Conservation (phyloP, 1,139 yeast genomes). For the Saccharomycopsis hybrid region DNA sequence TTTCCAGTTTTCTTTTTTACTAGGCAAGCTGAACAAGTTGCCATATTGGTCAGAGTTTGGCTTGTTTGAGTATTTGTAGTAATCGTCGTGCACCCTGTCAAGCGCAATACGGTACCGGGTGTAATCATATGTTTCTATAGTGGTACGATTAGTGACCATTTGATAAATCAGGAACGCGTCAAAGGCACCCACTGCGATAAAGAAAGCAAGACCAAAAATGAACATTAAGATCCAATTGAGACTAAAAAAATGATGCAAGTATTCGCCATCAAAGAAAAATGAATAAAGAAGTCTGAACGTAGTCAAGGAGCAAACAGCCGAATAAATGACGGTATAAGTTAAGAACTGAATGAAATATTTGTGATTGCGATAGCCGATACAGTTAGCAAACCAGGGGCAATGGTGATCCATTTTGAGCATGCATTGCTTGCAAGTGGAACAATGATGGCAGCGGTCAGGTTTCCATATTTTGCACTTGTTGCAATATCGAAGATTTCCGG, state of each 20-base stretch:
- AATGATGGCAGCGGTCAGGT: constrained; percentile 92
- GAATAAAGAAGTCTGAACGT: constrained; percentile 39
- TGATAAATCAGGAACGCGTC: constrained; percentile 54
- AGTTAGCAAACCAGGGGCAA: constrained; percentile 94
- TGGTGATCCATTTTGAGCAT: constrained; percentile 82
- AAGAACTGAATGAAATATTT: constrained; percentile 75
- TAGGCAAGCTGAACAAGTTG: constrained; percentile 75
- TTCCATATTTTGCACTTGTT: constrained; percentile 78
- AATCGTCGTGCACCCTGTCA: constrained; percentile 35
- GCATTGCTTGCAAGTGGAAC: constrained; percentile 66
- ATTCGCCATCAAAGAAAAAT: constrained; percentile 43
- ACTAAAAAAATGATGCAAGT: constrained; percentile 40
- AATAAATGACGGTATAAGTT: constrained; percentile 47
- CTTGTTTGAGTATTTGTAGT: constrained; percentile 34
- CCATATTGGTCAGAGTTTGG: constrained; percentile 39
- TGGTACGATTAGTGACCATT: constrained; percentile 60
- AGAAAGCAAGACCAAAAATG: constrained; percentile 55
- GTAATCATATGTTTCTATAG: constrained; percentile 72
- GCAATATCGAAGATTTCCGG: constrained; percentile 48
- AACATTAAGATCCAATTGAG: constrained; percentile 55
- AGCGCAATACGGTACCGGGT: constrained; percentile 44
- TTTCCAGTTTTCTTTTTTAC: constrained; percentile 46
- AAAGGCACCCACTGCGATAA: constrained; percentile 56
- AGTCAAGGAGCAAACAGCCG: constrained; percentile 35
- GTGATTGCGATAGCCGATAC: constrained; percentile 80